Evolutionary conservation across 257 asterid species (phyloP), one percentile per base, ranked within the genome.

Genomic region (Ilex asprella): DNA sequence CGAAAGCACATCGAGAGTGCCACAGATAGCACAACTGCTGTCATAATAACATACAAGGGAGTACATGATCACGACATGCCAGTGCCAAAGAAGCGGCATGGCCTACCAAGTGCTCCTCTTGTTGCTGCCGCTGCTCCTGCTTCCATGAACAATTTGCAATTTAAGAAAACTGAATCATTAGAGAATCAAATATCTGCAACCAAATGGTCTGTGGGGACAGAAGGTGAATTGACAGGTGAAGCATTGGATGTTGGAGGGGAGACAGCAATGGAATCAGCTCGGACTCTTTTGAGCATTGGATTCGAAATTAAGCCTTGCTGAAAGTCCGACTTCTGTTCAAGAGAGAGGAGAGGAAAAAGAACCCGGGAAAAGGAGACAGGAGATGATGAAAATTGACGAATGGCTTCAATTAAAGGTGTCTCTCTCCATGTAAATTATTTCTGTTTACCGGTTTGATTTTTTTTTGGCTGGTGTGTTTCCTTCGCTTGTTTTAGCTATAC

Each of bases 1-100:
- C 82, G 95, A 57, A 89, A 89, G 81, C 92, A 89, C 82, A 85
- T 83, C 10, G 95, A 89, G 77, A 83, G 64, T 68, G 95, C 89
- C 11, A 73, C 74, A 63, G 97, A 85, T 70, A 74, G 78, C 78
- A 62, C 78, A 4, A 78, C 50, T 62, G 86, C 83, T 30, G 71
- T 73, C 60, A 78, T 87, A 74, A 83, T 89, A 75, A 83, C 94
- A 31, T 89, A 83, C 69, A 87, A 81, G 76, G 97, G 94, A 57
- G 79, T 72, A 65, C 97, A 89, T 51, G 87, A 85, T 73, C 97
- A 89, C 55, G 94, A 79, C 79, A 81, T 76, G 74, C 94, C 97
- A 5, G 83, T 86, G 62, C 95, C 94, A 16, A 87, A 81, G 78
- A 89, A 83, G 61, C 81, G 77, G n/a, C 77, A 70, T 16, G 78